Base-by-base conservation (phyloP, 176 grass and related monocot species). In the Oryza australiensis region DNA sequence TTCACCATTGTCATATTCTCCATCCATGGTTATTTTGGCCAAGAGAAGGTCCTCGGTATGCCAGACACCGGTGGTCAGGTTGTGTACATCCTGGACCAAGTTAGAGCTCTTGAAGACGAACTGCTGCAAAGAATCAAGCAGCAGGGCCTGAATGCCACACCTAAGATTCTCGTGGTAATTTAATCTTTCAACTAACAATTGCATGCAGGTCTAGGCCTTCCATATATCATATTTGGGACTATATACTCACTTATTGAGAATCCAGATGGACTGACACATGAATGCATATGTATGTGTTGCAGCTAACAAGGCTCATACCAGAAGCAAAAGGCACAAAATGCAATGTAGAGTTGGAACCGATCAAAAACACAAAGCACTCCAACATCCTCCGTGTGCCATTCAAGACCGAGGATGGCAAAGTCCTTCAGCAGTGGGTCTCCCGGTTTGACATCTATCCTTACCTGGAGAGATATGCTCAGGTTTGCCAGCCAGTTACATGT, bases 381-480 rank as follows among this genome's bases (percentile, higher is more conserved):
- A 73, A 80, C 83, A 91, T 91, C 76, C 80, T 94, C 62, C 86
- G 92, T 0, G 72, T 94, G 73, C 92, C 92, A 65, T 94, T 94
- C 72, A 79, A 34, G 83, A 89, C 83, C 1, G 75, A 85, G 6
- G 65, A 85, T 9, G 80, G 83, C 15, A 10, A 82, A 2, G 82
- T 89, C 41, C 80, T 94, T 41, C 78, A 29, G 13, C 83, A 91
- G 48, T 91, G 92, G 92, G 90, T 98, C 4, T 99, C 96, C 59
- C 93, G 96, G 55, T 99, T 99, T 18, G 93, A 99, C 70, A 83
- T 95, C 72, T 98, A 98, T 41, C 96, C 96, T 26, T 95, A 98
- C 81, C 90, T 98, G 9, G 96, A 98, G 88, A 98, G 89, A 98
- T 98, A 93, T 66, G 82, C 95, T 60, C 86, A 98, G 95, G 95